Conservation (phyloP, 768 basidiomycete species). For the Lactifluus subvellereus region DNA sequence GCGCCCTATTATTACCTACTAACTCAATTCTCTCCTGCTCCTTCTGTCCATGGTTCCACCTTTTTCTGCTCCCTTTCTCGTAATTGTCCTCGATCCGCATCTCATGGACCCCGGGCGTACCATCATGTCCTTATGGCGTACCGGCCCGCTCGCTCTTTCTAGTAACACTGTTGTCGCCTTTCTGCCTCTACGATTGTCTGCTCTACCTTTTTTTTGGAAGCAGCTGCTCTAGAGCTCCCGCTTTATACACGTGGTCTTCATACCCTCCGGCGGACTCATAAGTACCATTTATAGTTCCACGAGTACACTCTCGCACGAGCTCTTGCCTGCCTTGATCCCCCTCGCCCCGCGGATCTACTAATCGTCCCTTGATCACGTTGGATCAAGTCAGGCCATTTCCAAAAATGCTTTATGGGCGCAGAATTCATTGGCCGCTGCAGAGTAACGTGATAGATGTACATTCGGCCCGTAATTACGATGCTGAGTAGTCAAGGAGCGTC, state of each 20-base stretch:
- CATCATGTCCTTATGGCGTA: background rate
- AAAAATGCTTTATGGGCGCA: background rate
- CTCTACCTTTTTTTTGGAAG: background rate
- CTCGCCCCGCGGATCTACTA: conserved; percentile 10
- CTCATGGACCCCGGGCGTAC: background rate
- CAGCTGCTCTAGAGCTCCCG: background rate
- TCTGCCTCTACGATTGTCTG: background rate
- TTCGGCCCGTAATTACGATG: conserved; percentile 7
- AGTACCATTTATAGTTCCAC: background rate
- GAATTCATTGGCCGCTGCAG: background rate
- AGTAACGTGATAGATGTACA: conserved; percentile 1
- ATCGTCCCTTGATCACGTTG: background rate
- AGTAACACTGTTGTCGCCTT: background rate
- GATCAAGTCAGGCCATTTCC: background rate
- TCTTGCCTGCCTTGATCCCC: background rate
- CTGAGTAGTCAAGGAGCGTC: conserved; percentile 2
- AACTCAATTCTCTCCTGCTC: background rate
- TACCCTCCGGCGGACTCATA: background rate
- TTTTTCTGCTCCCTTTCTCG: conserved; percentile 10
- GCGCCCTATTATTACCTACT: background rate
- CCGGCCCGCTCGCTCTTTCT: background rate
- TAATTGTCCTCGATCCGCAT: conserved; percentile 11
- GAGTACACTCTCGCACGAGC: background rate
- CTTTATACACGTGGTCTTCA: conserved; percentile 2
- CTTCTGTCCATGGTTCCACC: conserved; percentile 6